These are phyloP conservation scores for Globisporangium parvum DNA, from an alignment of 352 stramenopile species.

Conservation along the genomic window DNA sequence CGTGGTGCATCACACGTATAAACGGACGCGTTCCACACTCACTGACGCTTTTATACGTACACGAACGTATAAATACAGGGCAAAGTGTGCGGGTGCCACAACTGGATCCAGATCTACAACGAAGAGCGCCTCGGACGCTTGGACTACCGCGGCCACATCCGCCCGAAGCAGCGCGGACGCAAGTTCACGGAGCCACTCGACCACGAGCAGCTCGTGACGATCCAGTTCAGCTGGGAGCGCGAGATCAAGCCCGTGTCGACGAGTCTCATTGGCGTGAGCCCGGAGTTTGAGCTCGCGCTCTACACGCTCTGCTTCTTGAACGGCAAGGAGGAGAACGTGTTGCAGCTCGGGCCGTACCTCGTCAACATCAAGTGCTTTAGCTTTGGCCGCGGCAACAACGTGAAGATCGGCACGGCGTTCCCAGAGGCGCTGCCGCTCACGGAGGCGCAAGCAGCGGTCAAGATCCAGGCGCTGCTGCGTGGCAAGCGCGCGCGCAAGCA, in stretches of 20 bases:
- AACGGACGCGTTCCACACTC: neutral
- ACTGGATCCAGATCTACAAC: slow-evolving; percentile 96
- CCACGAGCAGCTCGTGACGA: slow-evolving; percentile 91
- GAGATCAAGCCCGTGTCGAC: slow-evolving; percentile 89
- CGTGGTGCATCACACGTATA: slow-evolving; percentile 4
- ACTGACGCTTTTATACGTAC: neutral
- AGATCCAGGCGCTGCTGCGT: slow-evolving; percentile 67
- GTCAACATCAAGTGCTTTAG: slow-evolving; percentile 89
- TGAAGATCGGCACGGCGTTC: slow-evolving; percentile 81
- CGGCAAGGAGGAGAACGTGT: slow-evolving; percentile 82
- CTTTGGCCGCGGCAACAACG: slow-evolving; percentile 63
- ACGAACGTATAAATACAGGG: slow-evolving; percentile 24
- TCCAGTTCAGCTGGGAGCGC: slow-evolving; percentile 92
- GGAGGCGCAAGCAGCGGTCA: slow-evolving; percentile 62
- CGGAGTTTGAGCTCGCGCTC: slow-evolving; percentile 96
- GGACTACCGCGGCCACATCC: slow-evolving; percentile 94
- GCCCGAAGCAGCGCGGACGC: slow-evolving; percentile 70
- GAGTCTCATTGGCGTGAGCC: slow-evolving; percentile 91
- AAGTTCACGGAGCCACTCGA: slow-evolving; percentile 68
- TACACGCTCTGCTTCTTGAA: slow-evolving; percentile 95
- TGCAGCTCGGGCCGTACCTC: slow-evolving; percentile 80
- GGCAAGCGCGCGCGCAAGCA: slow-evolving; percentile 34
- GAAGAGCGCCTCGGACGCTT: slow-evolving; percentile 91
- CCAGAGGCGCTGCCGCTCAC: slow-evolving; percentile 67
- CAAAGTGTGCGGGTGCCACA: slow-evolving; percentile 93